A percentile compares a stretch with the other conserved stretches of the same genome.
These are phyloP conservation scores for Saturnispora ahearnii DNA, from an alignment of 805 yeast species.

Conservation along the genomic window DNA sequence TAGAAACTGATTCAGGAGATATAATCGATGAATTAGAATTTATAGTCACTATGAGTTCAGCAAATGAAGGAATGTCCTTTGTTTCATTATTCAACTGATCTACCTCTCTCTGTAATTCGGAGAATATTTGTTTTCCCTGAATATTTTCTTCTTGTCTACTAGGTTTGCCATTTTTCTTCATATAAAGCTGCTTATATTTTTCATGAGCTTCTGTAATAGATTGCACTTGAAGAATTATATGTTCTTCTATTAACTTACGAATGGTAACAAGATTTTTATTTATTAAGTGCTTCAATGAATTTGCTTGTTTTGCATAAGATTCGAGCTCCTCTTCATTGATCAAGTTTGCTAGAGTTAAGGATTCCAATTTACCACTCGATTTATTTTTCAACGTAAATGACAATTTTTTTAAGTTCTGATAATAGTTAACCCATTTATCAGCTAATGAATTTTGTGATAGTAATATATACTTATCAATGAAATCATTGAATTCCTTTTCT, in stretches of 20 bases:
- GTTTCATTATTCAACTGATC: conserved; percentile 16
- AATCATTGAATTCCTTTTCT: conserved; percentile 32
- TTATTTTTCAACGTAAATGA: conserved; percentile 19
- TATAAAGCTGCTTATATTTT: conserved; percentile 30
- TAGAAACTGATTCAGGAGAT: conserved; percentile 18
- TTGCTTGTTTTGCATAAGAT: conserved; percentile 26
- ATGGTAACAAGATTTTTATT: conserved; percentile 23
- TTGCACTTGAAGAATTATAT: conserved; percentile 29
- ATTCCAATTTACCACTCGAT: conserved; percentile 7
- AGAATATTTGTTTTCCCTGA: conserved; percentile 17
- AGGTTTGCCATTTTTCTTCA: conserved; percentile 13
- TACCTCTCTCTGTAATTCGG: conserved; percentile 20
- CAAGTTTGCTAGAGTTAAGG: conserved; percentile 26
- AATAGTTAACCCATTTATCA: conserved; percentile 33
- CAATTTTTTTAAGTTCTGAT: conserved; percentile 21
- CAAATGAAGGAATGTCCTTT: conserved; percentile 23
- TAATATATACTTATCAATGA: conserved; percentile 26
- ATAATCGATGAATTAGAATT: conserved; percentile 21
- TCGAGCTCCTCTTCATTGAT: conserved; percentile 27
- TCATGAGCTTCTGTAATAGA: conserved; percentile 35
- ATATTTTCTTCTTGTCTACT: conserved; percentile 12
- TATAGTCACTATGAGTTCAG: conserved; percentile 25
- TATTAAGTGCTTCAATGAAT: conserved; percentile 13
- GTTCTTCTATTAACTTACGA: conserved; percentile 29
- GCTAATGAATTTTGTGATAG: conserved; percentile 36